These are phyloP conservation scores for Russula sp. DNA, from an alignment of 768 basidiomycete genomes.

Conservation along the genomic window DNA sequence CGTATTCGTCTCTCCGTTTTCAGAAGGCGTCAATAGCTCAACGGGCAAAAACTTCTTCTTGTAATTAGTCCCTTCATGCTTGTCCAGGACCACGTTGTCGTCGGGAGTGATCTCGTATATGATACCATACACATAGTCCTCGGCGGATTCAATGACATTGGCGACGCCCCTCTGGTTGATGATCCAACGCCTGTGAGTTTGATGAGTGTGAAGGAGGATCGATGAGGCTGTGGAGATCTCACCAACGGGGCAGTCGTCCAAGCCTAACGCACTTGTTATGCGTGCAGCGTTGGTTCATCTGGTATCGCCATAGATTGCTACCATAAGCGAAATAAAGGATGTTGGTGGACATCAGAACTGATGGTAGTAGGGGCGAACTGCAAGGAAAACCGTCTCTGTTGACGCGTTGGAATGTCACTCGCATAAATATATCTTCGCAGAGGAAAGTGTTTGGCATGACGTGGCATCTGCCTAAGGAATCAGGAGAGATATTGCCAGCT, in stretches of 20 bases:
- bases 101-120: conserved; percentile 5
- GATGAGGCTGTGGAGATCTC: neutral
- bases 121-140: conserved; percentile 8
- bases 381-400: no score
- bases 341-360: no score
- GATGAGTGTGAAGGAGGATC: neutral
- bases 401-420: no score
- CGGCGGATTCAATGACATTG: conserved; percentile 5
- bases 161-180: conserved; percentile 12
- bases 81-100: conserved; percentile 9
- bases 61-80: neutral
- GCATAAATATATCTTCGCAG: no score
- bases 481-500: no score
- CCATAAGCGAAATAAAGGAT: conserved; percentile 14
- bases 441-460: no score
- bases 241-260: conserved; percentile 6
- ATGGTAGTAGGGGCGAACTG: no score
- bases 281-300: conserved; percentile 17
- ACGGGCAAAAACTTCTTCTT: conserved; percentile 3
- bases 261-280: conserved; percentile 4
- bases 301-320: conserved; percentile 16
- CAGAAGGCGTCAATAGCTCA: neutral
- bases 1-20: neutral
- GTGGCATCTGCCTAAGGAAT: no score
- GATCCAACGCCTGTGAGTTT: conserved; percentile 14